These are phyloP conservation scores for Karstenula rhodostoma DNA, from an alignment of 2,329 filamentous ascomycete species.

Conservation along the genomic window DNA sequence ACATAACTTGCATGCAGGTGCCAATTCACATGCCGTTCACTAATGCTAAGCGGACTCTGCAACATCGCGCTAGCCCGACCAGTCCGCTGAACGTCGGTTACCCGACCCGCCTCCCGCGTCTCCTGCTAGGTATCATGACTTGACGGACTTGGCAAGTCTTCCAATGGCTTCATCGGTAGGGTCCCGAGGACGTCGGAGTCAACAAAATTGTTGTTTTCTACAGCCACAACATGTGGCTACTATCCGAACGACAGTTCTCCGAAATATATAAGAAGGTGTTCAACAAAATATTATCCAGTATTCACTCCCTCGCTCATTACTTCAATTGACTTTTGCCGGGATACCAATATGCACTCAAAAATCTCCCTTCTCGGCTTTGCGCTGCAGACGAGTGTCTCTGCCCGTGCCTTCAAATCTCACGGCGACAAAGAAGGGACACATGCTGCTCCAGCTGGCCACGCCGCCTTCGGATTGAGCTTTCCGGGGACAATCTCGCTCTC, in stretches of 20 bases:
- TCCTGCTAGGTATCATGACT: constrained; percentile 2
- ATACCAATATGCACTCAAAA: neutral
- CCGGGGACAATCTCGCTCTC: neutral
- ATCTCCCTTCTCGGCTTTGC: constrained; percentile 1
- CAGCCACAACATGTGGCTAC: neutral
- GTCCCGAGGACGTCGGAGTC: neutral
- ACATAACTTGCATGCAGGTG: neutral
- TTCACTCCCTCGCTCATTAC: neutral
- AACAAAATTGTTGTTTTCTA: constrained; percentile 1
- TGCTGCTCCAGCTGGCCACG: neutral
- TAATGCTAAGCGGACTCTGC: constrained; percentile 1
- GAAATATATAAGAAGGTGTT: neutral
- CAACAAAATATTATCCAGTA: neutral
- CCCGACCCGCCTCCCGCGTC: neutral
- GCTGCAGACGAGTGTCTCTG: constrained; percentile 3
- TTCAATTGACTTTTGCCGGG: neutral
- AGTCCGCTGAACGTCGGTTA: neutral
- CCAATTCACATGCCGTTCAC: constrained; percentile 7
- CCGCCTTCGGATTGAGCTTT: neutral
- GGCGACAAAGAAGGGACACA: neutral
- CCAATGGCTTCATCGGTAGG: neutral
- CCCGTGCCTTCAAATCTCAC: neutral
- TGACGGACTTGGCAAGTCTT: neutral
- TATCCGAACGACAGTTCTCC: neutral
- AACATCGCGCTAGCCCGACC: neutral